Base-by-base conservation (phyloP, 2,329 filamentous ascomycete species). In the Westerdykella sp. region DNA sequence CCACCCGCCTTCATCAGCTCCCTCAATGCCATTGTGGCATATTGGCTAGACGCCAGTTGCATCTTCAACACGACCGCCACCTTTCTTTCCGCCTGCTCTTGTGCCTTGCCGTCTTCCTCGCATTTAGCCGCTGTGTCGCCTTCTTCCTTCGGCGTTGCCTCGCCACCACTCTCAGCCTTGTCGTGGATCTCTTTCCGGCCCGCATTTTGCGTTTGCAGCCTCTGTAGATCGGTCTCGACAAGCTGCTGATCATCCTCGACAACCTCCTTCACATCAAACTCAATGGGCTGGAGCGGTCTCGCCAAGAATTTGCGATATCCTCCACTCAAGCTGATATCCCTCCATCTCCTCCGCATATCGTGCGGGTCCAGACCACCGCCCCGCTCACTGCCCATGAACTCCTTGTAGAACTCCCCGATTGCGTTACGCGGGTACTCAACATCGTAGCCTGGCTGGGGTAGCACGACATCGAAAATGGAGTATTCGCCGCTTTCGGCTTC, bases 391-490 rank as follows among this genome's bases (percentile, higher is more conserved):
- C 70, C 79, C 94, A 98, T 98, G 69, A 96, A 94, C 2, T 80
- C 76, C 50, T 77, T 77, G 70, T 97, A 98, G 65, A 84, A 95
- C 3, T 80, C 75, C n/a, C 85, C 87, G 49, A 95, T 80, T 30
- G 80, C 80, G 64, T 98, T 97, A 16, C 74, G 63, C 0, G 93
- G 93, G 62, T 97, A 98, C 30, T 86, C 67, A 32, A 97, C 79
- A 55, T 95, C 89, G 70, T 83, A 96, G 14, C 93, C 93, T 0
- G 93, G 93, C n/a, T 85, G 83, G 3, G 94, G 91, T 2, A 98
- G 76, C 11, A 98, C 90, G 48, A 97, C 63, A 61, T 98, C 93
- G 59, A 86, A 88, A 55, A 98, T 85, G 31, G 76, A 80, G 68
- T 84, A 96, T 45, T 78, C 75, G 10, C 87, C 88, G 50, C 81